Evolutionary conservation across 495 filamentous ascomycete species (phyloP), one percentile per base, ranked within the genome.

Genomic region (Corynascus novoguineensis): DNA sequence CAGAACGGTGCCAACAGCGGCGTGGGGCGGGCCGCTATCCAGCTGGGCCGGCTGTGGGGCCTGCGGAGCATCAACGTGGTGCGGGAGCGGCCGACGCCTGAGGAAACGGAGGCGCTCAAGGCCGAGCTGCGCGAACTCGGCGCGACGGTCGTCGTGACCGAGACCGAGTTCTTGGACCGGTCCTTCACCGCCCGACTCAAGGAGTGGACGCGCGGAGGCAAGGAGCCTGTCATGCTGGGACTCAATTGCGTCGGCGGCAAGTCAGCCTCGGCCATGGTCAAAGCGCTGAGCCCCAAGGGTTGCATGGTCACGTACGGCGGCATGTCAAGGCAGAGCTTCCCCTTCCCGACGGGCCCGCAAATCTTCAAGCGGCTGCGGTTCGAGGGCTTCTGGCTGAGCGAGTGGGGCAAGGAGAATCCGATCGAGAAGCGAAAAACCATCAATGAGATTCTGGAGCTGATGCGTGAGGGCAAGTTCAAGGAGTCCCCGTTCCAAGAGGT

Each of bases 171-270:
- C 50, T 64, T 73, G 24, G 76, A 76, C 6, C 77, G 81, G 53
- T 77, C 71, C 5, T 92, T 95, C 65, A 66, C 68, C 28, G 80
- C 84, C 8, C 66, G 73, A 53, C 75, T 95, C 10, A 81, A 86
- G 32, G 65, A 70, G 56, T 78, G 83, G 70, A 95, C 89, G 29
- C 77, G 82, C 38, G 81, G 83, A 4, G 87, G 82, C 3, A 73
- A 81, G 15, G 84, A 90, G 54, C 77, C 80, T 0, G 75, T 95
- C 40, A 80, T 83, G 53, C 72, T 98, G 5, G 95, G 83, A 0
- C 69, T 98, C 44, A 97, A 98, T 65, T 98, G 95, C 66, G 93
- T 98, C 0, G 95, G 93, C n/a, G 93, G 93, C 1, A 87, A 89
- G 67, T 81, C 83, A 35, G 88, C 89, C 5, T 80, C 82, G 25